Percentiles rank a stretch among this genome's conserved stretches.
These are phyloP conservation scores for Phytophthora melonis DNA, from an alignment of 352 stramenopile species.

Conservation along the genomic window DNA sequence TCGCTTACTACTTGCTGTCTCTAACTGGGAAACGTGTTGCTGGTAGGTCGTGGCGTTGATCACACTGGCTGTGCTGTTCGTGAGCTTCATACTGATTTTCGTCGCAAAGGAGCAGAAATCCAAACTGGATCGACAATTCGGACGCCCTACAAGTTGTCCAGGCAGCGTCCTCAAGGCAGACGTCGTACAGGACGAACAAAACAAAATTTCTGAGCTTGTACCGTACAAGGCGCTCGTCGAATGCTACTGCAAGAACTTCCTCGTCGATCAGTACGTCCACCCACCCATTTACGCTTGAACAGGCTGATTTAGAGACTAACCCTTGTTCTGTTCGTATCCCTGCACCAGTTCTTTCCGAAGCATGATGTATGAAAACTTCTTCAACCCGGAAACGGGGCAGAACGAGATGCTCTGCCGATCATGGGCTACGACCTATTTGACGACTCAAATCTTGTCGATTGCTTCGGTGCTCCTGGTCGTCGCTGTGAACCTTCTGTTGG, in stretches of 20 bases:
- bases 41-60: constrained; percentile 69
- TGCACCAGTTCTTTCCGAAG: constrained; percentile 55
- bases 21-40: constrained; percentile 1
- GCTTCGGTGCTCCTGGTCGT: constrained; percentile 79
- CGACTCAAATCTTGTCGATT: constrained; percentile 69
- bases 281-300: neutral
- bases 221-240: constrained; percentile 83
- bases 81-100: constrained; percentile 84
- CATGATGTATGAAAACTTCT: constrained; percentile 71
- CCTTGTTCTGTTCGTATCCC: neutral
- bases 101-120: constrained; percentile 79
- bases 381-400: constrained; percentile 46
- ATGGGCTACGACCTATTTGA: constrained; percentile 78
- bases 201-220: constrained; percentile 56
- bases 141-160: constrained; percentile 69
- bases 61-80: constrained; percentile 70
- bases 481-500: constrained; percentile 72
- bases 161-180: constrained; percentile 61
- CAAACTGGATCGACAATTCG: constrained; percentile 76
- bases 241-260: constrained; percentile 79
- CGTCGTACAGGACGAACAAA: constrained; percentile 76
- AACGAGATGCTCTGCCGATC: constrained; percentile 59
- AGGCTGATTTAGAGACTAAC: neutral
- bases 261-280: constrained; percentile 50
- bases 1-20: neutral